A percentile compares a stretch with the other conserved stretches of the same genome.
Evolutionary conservation across 495 filamentous ascomycete genomes (phyloP).

Genomic region (Chaetomium tenue): DNA sequence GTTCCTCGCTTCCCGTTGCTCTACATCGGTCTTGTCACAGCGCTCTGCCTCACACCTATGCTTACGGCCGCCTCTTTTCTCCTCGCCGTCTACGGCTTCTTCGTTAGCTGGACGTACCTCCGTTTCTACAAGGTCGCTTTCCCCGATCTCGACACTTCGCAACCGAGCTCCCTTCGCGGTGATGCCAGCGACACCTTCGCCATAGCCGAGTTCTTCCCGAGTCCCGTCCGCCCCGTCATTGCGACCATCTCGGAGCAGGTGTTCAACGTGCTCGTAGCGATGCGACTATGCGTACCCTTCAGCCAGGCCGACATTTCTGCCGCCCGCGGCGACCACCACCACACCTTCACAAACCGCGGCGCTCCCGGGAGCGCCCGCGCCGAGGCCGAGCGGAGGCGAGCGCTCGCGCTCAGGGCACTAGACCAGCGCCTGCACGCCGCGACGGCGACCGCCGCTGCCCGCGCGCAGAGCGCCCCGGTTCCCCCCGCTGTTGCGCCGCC

Average conservation of each 20-base stretch:
- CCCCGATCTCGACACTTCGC: slow-evolving; percentile 61
- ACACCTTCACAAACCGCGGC: slow-evolving; percentile 51
- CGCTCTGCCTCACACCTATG: slow-evolving; percentile 72
- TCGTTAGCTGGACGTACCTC: slow-evolving; percentile 92
- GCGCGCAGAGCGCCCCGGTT: slow-evolving; percentile 41
- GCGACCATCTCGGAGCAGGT: slow-evolving; percentile 68
- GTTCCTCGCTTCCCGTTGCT: slow-evolving; percentile 88
- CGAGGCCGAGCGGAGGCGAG: slow-evolving; percentile 86
- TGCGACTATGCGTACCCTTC: slow-evolving; percentile 81
- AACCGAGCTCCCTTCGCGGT: slow-evolving; percentile 65
- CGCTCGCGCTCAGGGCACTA: slow-evolving; percentile 83
- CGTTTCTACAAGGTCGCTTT: slow-evolving; percentile 83
- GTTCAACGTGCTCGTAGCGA: slow-evolving; percentile 68
- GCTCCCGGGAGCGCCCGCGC: slow-evolving; percentile 72
- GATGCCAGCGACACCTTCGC: slow-evolving; percentile 95
- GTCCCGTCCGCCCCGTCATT: slow-evolving; percentile 74
- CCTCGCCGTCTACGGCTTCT: slow-evolving; percentile 75
- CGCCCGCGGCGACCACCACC: slow-evolving; percentile 51
- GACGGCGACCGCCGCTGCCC: slow-evolving; percentile 50
- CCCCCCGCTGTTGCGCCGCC: slow-evolving; percentile 41
- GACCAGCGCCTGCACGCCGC: slow-evolving; percentile 89
- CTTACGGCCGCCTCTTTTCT: slow-evolving; percentile 82
- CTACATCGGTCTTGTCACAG: slow-evolving; percentile 73
- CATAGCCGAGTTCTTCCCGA: slow-evolving; percentile 93
- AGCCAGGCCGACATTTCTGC: slow-evolving; percentile 79